Evolutionary conservation across 2,329 filamentous ascomycete genomes (phyloP).

Genomic region (Emergomyces orientalis): DNA sequence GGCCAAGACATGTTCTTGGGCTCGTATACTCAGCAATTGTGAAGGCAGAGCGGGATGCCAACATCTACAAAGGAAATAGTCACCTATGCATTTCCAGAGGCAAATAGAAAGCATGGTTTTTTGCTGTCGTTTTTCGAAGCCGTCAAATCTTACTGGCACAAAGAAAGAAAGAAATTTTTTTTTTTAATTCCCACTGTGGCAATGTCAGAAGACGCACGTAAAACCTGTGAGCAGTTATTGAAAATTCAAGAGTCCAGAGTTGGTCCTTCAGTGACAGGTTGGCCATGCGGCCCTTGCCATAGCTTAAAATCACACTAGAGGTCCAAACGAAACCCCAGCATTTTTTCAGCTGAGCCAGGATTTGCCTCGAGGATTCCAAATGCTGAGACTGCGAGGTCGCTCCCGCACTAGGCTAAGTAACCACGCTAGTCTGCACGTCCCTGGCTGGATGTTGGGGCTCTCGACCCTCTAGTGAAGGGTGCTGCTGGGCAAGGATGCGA

Average conservation of each 20-base stretch:
- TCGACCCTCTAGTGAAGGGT: not conserved
- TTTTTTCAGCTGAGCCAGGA: constrained; percentile 5
- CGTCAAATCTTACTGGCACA: not conserved
- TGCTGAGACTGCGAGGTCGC: not conserved
- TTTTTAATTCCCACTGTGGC: constrained; percentile 1
- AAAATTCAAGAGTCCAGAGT: not conserved
- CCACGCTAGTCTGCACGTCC: not conserved
- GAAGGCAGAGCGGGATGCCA: not conserved
- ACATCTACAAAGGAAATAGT: no score
- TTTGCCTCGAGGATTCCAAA: not conserved
- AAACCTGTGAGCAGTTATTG: not conserved
- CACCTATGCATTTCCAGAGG: not conserved
- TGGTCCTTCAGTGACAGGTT: not conserved
- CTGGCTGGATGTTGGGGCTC: not conserved
- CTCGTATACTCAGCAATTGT: not conserved
- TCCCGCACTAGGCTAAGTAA: not conserved
- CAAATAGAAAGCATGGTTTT: constrained; percentile 1
- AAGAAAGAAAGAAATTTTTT: not conserved
- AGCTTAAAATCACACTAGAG: not conserved
- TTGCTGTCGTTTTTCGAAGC: not conserved
- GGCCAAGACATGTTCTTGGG: not conserved
- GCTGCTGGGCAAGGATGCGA: not conserved
- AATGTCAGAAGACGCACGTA: not conserved
- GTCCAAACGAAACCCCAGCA: not conserved
- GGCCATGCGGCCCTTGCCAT: not conserved